Evolutionary conservation across 1,284 basidiomycete species (phyloP).

Genomic region (Puccinia novopanici): DNA sequence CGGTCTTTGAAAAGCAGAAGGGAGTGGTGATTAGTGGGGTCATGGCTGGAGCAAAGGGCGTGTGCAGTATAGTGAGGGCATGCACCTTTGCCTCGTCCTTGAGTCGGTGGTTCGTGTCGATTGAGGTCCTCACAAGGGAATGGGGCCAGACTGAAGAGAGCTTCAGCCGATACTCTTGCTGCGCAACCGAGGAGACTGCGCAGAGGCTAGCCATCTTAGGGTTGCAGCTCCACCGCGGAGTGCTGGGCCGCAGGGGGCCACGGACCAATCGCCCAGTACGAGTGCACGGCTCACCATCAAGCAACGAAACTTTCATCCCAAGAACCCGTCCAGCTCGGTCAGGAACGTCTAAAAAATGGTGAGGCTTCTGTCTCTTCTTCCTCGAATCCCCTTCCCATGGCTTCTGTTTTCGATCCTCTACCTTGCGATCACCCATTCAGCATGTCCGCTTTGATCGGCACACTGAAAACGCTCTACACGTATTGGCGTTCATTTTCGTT

Average conservation of each 20-base stretch:
- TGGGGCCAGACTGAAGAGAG: neutral
- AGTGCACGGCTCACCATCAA: conserved; percentile 1
- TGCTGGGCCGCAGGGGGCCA: neutral
- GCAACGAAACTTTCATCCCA: neutral
- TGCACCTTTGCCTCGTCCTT: conserved; percentile 49
- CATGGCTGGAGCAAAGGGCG: conserved; percentile 51
- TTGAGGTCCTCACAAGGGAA: neutral
- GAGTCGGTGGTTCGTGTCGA: neutral
- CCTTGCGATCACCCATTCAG: too few relatives aligned
- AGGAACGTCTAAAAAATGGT: conserved; percentile 23
- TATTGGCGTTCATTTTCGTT: too few relatives aligned
- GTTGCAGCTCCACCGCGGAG: neutral
- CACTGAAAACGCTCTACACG: too few relatives aligned
- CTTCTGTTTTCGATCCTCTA: too few relatives aligned
- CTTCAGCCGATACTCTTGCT: neutral
- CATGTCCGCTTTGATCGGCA: too few relatives aligned
- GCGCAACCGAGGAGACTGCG: conserved; percentile 26
- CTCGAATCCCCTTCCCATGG: neutral
- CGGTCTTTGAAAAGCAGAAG: conserved; percentile 28
- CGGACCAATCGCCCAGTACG: neutral
- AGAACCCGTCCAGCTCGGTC: neutral
- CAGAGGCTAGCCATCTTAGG: conserved; percentile 1
- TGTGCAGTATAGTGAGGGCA: conserved; percentile 45
- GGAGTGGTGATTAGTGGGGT: conserved; percentile 24
- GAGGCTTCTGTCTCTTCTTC: neutral